Conservation (phyloP, 306 rosid species). For the Castanea sativa region DNA sequence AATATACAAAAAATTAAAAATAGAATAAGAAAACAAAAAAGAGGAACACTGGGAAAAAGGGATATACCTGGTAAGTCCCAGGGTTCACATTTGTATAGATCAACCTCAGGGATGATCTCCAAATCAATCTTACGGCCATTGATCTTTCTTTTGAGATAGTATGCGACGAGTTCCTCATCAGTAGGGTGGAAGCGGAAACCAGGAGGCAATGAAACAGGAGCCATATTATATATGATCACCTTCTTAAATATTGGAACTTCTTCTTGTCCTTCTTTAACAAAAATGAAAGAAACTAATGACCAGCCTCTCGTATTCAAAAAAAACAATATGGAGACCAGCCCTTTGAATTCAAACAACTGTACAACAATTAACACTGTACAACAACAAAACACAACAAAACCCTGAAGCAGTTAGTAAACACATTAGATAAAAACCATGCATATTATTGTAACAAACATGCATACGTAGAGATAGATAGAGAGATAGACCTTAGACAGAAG, state of each 20-base stretch:
- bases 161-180: slow-evolving; percentile 88
- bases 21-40: not conserved
- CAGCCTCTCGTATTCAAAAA: not conserved
- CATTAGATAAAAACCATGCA: not conserved
- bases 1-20: not conserved
- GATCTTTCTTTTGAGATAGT: slow-evolving; percentile 89
- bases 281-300: slow-evolving; percentile 1
- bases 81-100: slow-evolving; percentile 95
- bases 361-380: slow-evolving; percentile 7
- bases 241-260: slow-evolving; percentile 27
- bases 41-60: too few species aligned
- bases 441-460: not conserved
- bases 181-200: slow-evolving; percentile 96
- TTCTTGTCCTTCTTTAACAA: slow-evolving; percentile 21
- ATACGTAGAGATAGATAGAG: slow-evolving; percentile 14
- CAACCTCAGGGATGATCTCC: slow-evolving; percentile 94
- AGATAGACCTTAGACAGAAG: slow-evolving; percentile 42
- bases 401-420: not conserved
- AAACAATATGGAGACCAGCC: slow-evolving; percentile 20
- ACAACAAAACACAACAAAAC: not conserved
- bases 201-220: slow-evolving; percentile 89
- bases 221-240: slow-evolving; percentile 39
- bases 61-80: slow-evolving; percentile 90
- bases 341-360: slow-evolving; percentile 10
- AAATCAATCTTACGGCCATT: slow-evolving; percentile 76